Evolutionary conservation across 179 eudicot species (phyloP).

Genomic region (Pouteria campechiana): DNA sequence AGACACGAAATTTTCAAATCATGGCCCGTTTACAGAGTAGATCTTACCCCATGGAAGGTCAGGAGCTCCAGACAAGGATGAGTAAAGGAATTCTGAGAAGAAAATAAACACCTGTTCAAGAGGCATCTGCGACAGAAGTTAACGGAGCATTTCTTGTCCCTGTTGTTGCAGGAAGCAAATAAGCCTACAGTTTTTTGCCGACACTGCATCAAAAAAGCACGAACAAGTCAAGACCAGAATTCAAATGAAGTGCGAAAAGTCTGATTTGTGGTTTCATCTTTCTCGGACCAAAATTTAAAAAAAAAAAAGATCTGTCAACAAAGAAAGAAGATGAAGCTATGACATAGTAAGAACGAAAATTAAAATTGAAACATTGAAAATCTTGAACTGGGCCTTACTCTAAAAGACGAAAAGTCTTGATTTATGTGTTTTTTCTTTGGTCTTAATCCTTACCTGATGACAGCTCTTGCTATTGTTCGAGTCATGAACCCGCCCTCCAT

Average conservation of each 20-base stretch:
- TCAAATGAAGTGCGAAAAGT: too few relatives aligned
- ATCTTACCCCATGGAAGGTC: too few relatives aligned
- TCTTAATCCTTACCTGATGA: slow-evolving; percentile 25
- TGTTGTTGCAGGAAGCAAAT: slow-evolving; percentile 14
- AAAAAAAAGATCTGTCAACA: background rate
- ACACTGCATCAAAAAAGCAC: slow-evolving; percentile 14
- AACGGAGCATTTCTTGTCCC: slow-evolving; percentile 11
- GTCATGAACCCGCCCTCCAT: slow-evolving; percentile 14
- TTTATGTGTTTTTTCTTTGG: too few relatives aligned
- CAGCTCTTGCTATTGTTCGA: slow-evolving; percentile 16
- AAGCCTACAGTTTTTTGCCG: slow-evolving; percentile 23
- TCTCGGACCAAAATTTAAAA: background rate
- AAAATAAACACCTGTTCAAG: slow-evolving; percentile 21
- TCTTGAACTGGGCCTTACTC: too few relatives aligned
- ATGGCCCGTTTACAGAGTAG: too few relatives aligned
- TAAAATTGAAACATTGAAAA: too few relatives aligned
- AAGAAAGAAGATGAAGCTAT: background rate
- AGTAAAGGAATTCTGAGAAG: too few relatives aligned
- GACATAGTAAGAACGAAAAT: too few relatives aligned
- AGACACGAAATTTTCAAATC: too few relatives aligned
- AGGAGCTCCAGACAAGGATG: too few relatives aligned
- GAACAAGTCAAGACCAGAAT: background rate
- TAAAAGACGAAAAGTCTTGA: too few relatives aligned
- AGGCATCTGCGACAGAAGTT: slow-evolving; percentile 16
- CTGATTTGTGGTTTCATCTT: too few relatives aligned